These are phyloP conservation scores for Nothomitra cinnamomea DNA, from an alignment of 2,329 filamentous ascomycete genomes.

Conservation along the genomic window DNA sequence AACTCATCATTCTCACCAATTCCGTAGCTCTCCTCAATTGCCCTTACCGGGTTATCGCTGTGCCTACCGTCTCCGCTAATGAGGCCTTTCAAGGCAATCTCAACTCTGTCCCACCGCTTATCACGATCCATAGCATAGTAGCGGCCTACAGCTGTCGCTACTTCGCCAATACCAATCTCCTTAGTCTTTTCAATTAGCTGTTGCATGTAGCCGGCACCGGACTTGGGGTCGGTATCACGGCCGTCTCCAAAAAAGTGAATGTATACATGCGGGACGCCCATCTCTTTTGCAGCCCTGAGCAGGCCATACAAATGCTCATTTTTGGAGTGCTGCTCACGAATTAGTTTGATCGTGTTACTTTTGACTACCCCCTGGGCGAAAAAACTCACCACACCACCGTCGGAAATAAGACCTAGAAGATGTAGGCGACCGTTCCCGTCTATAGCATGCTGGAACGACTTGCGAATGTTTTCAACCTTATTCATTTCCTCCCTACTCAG, in stretches of 20 bases:
- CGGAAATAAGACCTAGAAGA: conserved; percentile 78
- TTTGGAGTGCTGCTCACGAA: conserved; percentile 54
- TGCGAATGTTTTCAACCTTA: conserved; percentile 60
- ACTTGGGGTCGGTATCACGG: conserved; percentile 95
- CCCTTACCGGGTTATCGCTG: conserved; percentile 67
- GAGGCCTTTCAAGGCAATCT: conserved; percentile 76
- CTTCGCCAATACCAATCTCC: conserved; percentile 71
- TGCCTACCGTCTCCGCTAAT: conserved; percentile 75
- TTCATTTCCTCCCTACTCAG: conserved; percentile 73
- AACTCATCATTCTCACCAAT: conserved; percentile 91
- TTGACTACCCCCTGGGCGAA: background rate
- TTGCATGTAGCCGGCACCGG: conserved; percentile 72
- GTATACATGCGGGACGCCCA: conserved; percentile 76
- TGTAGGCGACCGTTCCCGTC: conserved; percentile 84
- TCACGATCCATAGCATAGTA: conserved; percentile 99
- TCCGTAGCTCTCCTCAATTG: conserved; percentile 75
- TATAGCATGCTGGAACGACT: conserved; percentile 63
- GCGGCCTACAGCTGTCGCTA: conserved; percentile 83
- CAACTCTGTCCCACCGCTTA: conserved; percentile 94
- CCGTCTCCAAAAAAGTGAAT: conserved; percentile 99
- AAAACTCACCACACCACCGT: conserved; percentile 65
- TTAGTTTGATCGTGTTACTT: background rate
- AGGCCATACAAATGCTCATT: conserved; percentile 83
- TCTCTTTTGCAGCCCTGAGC: conserved; percentile 76
- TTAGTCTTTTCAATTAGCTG: conserved; percentile 64